Evolutionary conservation across 257 asterid genomes (phyloP).

Genomic region (Petunia axillaris): DNA sequence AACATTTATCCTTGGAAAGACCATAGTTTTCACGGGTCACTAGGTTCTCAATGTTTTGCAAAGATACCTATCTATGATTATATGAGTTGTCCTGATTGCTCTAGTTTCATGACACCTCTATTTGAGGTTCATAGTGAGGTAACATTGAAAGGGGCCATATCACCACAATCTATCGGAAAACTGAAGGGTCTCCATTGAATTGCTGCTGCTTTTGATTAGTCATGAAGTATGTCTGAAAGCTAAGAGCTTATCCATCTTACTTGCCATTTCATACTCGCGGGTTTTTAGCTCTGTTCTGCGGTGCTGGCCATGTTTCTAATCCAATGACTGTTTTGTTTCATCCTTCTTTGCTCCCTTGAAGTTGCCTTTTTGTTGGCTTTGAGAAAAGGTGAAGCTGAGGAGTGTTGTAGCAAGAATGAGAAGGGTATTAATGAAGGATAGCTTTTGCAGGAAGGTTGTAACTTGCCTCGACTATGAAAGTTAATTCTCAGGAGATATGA

Average conservation of each 20-base stretch:
- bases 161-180: not conserved
- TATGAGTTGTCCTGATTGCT: not conserved
- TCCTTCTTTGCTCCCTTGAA: not conserved
- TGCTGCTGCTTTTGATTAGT: slow-evolving; percentile 1
- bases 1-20: slow-evolving; percentile 74
- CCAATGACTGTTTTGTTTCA: not conserved
- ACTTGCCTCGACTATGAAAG: not conserved
- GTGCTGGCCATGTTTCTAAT: not conserved
- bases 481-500: not conserved
- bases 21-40: slow-evolving; percentile 44
- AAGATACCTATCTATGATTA: not conserved
- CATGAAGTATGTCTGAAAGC: not conserved
- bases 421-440: not conserved
- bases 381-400: not conserved
- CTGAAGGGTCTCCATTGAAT: slow-evolving; percentile 19
- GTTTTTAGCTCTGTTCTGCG: not conserved
- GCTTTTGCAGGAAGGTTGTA: not conserved
- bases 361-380: not conserved
- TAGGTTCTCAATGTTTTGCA: not conserved
- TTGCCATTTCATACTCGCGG: not conserved
- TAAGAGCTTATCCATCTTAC: not conserved
- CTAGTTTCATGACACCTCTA: not conserved
- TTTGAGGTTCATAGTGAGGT: not conserved
- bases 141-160: not conserved
- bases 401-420: not conserved